These are phyloP conservation scores for Tubosaeta sp. DNA, from an alignment of 768 basidiomycete genomes.

Conservation along the genomic window DNA sequence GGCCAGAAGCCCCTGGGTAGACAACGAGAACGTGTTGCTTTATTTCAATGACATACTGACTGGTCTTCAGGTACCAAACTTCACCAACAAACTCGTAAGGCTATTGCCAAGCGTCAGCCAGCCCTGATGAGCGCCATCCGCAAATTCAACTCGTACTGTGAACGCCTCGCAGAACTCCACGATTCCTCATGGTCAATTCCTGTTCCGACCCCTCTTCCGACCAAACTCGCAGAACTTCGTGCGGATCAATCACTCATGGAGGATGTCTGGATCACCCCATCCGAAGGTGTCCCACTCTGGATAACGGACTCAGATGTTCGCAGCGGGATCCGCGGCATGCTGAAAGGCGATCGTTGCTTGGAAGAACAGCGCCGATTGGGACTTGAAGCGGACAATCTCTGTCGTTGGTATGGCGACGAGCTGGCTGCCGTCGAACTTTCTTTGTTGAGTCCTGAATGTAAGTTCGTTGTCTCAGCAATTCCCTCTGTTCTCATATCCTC, in stretches of 20 bases:
- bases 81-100: not conserved
- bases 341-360: not conserved
- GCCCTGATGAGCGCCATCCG: not conserved
- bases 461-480: not conserved
- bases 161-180: slow-evolving; percentile 14
- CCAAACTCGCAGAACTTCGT: slow-evolving; percentile 18
- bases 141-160: slow-evolving; percentile 31
- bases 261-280: slow-evolving; percentile 21
- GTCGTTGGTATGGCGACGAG: slow-evolving; percentile 32
- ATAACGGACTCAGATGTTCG: not conserved
- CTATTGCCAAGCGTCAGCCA: not conserved
- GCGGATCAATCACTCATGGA: slow-evolving; percentile 28
- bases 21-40: not conserved
- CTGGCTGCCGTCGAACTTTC: slow-evolving; percentile 21
- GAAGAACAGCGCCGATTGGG: not conserved
- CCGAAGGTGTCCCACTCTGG: not conserved
- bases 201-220: slow-evolving; percentile 31
- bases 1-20: not conserved
- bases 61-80: slow-evolving; percentile 1
- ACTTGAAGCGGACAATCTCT: slow-evolving; percentile 27
- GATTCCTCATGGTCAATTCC: slow-evolving; percentile 26
- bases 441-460: slow-evolving; percentile 8
- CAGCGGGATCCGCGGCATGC: not conserved
- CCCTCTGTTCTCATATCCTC: not conserved
- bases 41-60: not conserved